These are phyloP conservation scores for Ustilago esculenta DNA, from an alignment of 1,284 basidiomycete genomes.

Conservation along the genomic window DNA sequence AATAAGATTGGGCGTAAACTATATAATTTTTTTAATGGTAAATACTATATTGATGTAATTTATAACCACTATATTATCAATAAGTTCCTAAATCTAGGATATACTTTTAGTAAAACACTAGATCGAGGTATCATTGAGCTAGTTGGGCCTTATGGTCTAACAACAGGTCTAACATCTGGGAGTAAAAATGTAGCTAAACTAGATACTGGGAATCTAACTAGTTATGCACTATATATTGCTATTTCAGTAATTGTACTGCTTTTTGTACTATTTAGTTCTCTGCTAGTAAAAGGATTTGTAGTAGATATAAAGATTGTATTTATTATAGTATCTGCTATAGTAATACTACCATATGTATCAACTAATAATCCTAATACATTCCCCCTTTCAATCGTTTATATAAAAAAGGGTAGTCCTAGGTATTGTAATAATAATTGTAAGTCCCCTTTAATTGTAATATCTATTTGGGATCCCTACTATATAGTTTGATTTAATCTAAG, in stretches of 20 bases:
- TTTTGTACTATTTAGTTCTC: conserved; percentile 40
- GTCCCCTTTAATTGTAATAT: too few relatives aligned
- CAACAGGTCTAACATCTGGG: conserved; percentile 46
- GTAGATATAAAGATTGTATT: conserved; percentile 35
- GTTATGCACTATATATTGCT: conserved; percentile 32
- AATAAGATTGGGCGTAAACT: conserved; percentile 11
- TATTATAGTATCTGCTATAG: conserved; percentile 20
- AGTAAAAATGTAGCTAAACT: conserved; percentile 36
- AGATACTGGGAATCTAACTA: conserved; percentile 42
- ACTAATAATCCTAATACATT: conserved; percentile 9
- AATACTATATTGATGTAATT: conserved; percentile 35
- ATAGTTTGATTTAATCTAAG: too few relatives aligned
- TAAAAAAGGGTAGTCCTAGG: too few relatives aligned
- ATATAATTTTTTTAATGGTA: conserved; percentile 31
- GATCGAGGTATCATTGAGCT: conserved; percentile 37
- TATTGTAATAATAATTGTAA: too few relatives aligned
- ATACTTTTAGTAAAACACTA: conserved; percentile 29
- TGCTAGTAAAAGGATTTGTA: too few relatives aligned
- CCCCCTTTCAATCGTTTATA: too few relatives aligned
- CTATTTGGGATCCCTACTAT: too few relatives aligned
- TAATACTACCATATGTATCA: conserved; percentile 29
- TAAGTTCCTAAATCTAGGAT: conserved; percentile 25
- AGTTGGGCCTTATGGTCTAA: conserved; percentile 56
- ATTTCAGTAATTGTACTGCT: conserved; percentile 26
- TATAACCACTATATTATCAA: conserved; percentile 36